Percentiles rank a stretch among this genome's conserved stretches.
These are phyloP conservation scores for Ceratonia siliqua DNA, from an alignment of 306 rosid genomes.

Conservation along the genomic window DNA sequence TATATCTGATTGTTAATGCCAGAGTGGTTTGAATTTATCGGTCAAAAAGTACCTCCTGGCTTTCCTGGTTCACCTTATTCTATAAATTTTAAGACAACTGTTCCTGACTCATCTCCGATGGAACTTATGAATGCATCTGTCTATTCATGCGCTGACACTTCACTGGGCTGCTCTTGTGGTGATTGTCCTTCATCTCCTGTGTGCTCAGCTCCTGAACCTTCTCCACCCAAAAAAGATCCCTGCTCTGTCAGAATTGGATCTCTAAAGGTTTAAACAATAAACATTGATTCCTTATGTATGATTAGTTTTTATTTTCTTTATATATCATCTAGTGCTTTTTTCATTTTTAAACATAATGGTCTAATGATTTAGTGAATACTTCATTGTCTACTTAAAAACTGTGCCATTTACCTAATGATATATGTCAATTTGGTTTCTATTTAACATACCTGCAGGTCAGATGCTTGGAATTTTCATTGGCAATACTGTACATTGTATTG, in stretches of 20 bases:
- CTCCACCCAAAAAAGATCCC: slow-evolving; percentile 61
- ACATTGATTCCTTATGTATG: slow-evolving; percentile 17
- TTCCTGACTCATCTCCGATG: slow-evolving; percentile 60
- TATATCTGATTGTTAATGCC: slow-evolving; percentile 39
- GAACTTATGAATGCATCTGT: slow-evolving; percentile 79
- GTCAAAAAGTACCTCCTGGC: slow-evolving; percentile 70
- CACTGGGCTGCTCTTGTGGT: slow-evolving; percentile 97
- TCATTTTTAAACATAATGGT: slow-evolving; percentile 22
- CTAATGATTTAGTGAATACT: background rate
- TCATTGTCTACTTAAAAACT: background rate
- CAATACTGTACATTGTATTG: slow-evolving; percentile 62
- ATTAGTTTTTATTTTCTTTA: slow-evolving; percentile 15
- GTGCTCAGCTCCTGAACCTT: slow-evolving; percentile 72
- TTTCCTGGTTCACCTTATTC: slow-evolving; percentile 94
- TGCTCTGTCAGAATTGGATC: slow-evolving; percentile 74
- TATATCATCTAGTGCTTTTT: background rate
- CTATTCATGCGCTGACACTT: slow-evolving; percentile 83
- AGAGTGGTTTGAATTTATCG: slow-evolving; percentile 93
- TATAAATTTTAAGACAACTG: slow-evolving; percentile 59
- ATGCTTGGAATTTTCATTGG: slow-evolving; percentile 78
- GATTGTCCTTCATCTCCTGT: slow-evolving; percentile 86
- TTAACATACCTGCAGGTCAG: slow-evolving; percentile 57
- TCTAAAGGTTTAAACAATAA: slow-evolving; percentile 60
- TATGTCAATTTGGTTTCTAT: slow-evolving; percentile 31
- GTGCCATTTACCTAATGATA: slow-evolving; percentile 20